phyloP scores from a whole-genome alignment of 2,329 filamentous ascomycete genomes.

The Conoideocrella luteorostrata region DNA sequence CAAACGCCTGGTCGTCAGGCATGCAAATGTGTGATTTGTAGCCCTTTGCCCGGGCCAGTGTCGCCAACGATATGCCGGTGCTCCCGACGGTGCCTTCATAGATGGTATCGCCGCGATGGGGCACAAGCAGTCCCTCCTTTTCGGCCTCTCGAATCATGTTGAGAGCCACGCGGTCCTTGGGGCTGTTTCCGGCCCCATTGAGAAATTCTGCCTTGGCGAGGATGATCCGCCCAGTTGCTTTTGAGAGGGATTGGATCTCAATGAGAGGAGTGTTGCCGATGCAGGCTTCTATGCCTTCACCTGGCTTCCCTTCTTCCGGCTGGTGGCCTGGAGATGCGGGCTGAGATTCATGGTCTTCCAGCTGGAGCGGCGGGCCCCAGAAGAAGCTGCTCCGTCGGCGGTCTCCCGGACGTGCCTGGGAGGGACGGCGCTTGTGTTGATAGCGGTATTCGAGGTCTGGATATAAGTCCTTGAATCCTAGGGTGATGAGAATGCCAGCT shows the following conservation, averaged over 20 bases:
- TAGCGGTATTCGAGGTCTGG: conserved; percentile 64
- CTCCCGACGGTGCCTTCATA: conserved; percentile 97
- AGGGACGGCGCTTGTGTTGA: conserved; percentile 34
- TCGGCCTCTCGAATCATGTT: conserved; percentile 84
- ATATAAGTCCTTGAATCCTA: conserved; percentile 75
- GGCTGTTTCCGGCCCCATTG: conserved; percentile 88
- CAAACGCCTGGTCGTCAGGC: conserved; percentile 81
- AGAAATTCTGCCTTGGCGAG: conserved; percentile 94
- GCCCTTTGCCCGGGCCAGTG: conserved; percentile 78
- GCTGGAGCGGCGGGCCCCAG: conserved; percentile 40
- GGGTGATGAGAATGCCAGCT: conserved; percentile 67
- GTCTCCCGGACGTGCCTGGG: conserved; percentile 4
- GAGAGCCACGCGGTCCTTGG: conserved; percentile 91
- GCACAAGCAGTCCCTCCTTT: conserved; percentile 64
- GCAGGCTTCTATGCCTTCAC: conserved; percentile 78
- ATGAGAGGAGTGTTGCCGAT: conserved; percentile 93
- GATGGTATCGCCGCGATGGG: conserved; percentile 82
- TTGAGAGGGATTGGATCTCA: conserved; percentile 75
- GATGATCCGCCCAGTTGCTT: conserved; percentile 81
- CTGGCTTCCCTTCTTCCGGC: background rate
- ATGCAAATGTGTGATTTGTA: conserved; percentile 96
- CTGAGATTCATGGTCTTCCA: conserved; percentile 48
- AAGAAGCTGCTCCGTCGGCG: conserved; percentile 37
- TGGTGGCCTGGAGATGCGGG: background rate
- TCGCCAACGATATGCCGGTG: conserved; percentile 90